Percentiles rank a stretch among this genome's conserved stretches.
phyloP scores from a whole-genome alignment of 2,329 filamentous ascomycete genomes.

The Sporothrix variecibatus region DNA sequence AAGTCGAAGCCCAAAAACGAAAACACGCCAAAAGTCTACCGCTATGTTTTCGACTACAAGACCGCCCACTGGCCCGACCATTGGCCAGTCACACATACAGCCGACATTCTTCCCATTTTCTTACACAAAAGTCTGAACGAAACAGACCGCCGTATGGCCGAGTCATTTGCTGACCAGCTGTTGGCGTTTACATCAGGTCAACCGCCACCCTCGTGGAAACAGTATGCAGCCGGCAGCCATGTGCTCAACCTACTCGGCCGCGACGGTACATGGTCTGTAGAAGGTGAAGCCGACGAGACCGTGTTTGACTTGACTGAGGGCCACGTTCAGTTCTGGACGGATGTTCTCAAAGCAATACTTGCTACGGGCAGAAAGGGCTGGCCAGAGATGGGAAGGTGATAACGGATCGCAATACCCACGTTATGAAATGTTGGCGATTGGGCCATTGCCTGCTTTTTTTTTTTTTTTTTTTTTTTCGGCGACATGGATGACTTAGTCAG shows the following conservation, averaged over 20 bases:
- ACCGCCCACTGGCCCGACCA: conserved; percentile 1
- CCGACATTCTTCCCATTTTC: conserved; percentile 17
- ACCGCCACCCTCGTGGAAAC: not conserved
- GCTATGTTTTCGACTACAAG: conserved; percentile 8
- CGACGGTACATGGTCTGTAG: not conserved
- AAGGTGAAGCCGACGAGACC: not conserved
- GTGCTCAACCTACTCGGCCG: not conserved
- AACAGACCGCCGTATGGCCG: not conserved
- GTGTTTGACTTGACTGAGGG: conserved; percentile 1
- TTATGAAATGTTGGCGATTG: no score
- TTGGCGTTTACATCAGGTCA: not conserved
- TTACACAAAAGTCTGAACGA: not conserved
- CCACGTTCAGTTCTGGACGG: not conserved
- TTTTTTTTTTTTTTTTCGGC: no score
- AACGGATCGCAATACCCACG: no score
- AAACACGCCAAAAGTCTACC: not conserved
- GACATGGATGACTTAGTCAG: no score
- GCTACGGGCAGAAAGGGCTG: not conserved
- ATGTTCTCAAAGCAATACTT: not conserved
- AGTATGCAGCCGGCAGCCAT: not conserved
- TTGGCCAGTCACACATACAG: conserved; percentile 16
- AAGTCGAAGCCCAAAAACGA: not conserved
- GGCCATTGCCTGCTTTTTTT: no score
- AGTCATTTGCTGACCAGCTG: not conserved
- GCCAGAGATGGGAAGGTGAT: not conserved